Percentiles rank a stretch among this genome's conserved stretches.
phyloP scores from a whole-genome alignment of 176 grass and related monocot genomes.

The Thinopyrum elongatum region DNA sequence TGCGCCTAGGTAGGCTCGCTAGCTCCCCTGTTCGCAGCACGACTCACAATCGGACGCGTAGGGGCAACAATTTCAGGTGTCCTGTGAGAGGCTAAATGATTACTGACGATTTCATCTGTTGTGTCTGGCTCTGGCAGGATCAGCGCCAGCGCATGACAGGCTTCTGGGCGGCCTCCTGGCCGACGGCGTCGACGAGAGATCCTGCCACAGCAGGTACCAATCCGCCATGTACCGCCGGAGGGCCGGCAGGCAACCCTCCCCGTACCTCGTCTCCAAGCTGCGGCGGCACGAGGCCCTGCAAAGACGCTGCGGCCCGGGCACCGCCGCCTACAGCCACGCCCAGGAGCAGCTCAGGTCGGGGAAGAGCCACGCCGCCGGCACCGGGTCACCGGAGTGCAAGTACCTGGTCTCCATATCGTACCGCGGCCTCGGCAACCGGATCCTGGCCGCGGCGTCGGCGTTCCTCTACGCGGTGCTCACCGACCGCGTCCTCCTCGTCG shows the following conservation, averaged over 20 bases:
- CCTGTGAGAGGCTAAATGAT: neutral
- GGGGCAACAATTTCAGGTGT: neutral
- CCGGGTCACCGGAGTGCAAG: slow-evolving; percentile 36
- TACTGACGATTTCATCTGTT: neutral
- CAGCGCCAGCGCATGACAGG: slow-evolving; percentile 19
- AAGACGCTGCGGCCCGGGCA: slow-evolving; percentile 49
- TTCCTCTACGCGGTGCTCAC: slow-evolving; percentile 76
- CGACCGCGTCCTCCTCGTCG: slow-evolving; percentile 60
- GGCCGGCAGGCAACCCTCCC: slow-evolving; percentile 21
- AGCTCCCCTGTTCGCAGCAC: neutral
- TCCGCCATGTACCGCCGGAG: slow-evolving; percentile 45
- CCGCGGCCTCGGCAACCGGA: slow-evolving; percentile 62
- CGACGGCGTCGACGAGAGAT: slow-evolving; percentile 24
- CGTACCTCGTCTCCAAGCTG: slow-evolving; percentile 45
- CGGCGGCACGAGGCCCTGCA: slow-evolving; percentile 54
- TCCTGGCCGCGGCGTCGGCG: slow-evolving; percentile 53
- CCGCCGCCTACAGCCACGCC: slow-evolving; percentile 39
- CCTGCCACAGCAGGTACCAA: slow-evolving; percentile 61
- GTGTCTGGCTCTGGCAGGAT: slow-evolving; percentile 11
- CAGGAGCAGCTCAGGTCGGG: slow-evolving; percentile 39
- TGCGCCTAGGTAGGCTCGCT: neutral
- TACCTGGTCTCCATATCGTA: slow-evolving; percentile 55
- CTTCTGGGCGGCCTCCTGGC: slow-evolving; percentile 54
- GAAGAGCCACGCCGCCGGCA: neutral
- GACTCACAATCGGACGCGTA: neutral